These are phyloP conservation scores for Hymenoscyphus occultus DNA, from an alignment of 2,329 filamentous ascomycete species.

Conservation along the genomic window DNA sequence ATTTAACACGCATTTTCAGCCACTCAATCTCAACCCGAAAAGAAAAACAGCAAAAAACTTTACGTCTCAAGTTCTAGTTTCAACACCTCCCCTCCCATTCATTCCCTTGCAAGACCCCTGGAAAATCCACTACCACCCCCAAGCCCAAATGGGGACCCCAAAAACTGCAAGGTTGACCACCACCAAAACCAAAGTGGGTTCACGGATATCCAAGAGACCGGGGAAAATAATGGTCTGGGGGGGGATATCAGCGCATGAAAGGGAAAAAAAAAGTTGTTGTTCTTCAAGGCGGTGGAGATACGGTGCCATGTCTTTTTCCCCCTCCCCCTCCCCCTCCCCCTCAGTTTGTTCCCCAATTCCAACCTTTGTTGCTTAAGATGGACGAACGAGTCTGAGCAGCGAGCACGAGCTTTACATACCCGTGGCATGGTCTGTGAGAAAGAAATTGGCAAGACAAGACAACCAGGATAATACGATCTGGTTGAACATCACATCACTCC, in stretches of 20 bases:
- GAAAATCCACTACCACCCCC: background rate
- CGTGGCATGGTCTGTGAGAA: background rate
- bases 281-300: conserved; percentile 8
- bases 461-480: too few species aligned
- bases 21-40: background rate
- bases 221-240: conserved; percentile 1
- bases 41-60: background rate
- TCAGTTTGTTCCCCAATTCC: background rate
- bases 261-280: background rate
- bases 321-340: background rate
- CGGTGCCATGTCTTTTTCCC: background rate
- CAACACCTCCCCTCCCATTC: background rate
- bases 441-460: too few species aligned
- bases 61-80: background rate
- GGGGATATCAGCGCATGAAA: background rate
- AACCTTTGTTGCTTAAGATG: too few species aligned
- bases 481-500: too few species aligned
- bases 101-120: background rate
- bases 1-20: background rate
- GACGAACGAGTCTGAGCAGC: too few species aligned
- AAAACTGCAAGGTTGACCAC: background rate
- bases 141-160: background rate
- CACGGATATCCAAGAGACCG: conserved; percentile 7
- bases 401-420: background rate
- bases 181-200: conserved; percentile 12